Percentiles rank a stretch among this genome's conserved stretches.
These are phyloP conservation scores for Calycina marina DNA, from an alignment of 2,329 filamentous ascomycete species.

Conservation along the genomic window DNA sequence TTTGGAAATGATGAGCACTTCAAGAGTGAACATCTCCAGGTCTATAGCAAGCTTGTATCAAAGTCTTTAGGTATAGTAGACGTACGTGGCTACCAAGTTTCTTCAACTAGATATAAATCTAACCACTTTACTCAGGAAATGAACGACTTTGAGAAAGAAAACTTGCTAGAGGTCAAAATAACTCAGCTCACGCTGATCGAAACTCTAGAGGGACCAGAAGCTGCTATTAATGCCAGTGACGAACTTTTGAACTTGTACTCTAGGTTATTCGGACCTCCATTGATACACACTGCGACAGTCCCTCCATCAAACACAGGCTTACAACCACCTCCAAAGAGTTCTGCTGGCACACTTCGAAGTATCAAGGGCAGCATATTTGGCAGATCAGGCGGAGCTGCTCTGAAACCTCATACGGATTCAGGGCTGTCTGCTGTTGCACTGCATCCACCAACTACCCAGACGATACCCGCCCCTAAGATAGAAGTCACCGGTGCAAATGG, in stretches of 20 bases:
- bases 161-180: slow-evolving; percentile 88
- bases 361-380: slow-evolving; percentile 67
- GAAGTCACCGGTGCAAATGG: slow-evolving; percentile 58
- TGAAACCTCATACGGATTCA: slow-evolving; percentile 27
- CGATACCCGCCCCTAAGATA: slow-evolving; percentile 44
- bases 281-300: slow-evolving; percentile 17
- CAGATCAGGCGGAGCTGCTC: slow-evolving; percentile 30
- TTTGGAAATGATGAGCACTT: slow-evolving; percentile 48
- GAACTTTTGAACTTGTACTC: slow-evolving; percentile 74
- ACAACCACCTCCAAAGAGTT: slow-evolving; percentile 42
- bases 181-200: slow-evolving; percentile 80
- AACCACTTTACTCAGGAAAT: too few relatives aligned
- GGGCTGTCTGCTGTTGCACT: slow-evolving; percentile 18
- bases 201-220: slow-evolving; percentile 65
- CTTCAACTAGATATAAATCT: too few relatives aligned
- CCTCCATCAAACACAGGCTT: neutral
- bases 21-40: slow-evolving; percentile 52
- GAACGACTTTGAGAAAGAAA: slow-evolving; percentile 71
- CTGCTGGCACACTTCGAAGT: slow-evolving; percentile 56
- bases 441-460: slow-evolving; percentile 17
- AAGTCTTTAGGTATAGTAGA: slow-evolving; percentile 44
- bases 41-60: slow-evolving; percentile 20
- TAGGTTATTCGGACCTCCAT: slow-evolving; percentile 58
- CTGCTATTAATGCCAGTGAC: slow-evolving; percentile 76
- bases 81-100: too few relatives aligned